Conservation (phyloP, 2,329 filamentous ascomycete genomes). For the Cercospora sp. region DNA sequence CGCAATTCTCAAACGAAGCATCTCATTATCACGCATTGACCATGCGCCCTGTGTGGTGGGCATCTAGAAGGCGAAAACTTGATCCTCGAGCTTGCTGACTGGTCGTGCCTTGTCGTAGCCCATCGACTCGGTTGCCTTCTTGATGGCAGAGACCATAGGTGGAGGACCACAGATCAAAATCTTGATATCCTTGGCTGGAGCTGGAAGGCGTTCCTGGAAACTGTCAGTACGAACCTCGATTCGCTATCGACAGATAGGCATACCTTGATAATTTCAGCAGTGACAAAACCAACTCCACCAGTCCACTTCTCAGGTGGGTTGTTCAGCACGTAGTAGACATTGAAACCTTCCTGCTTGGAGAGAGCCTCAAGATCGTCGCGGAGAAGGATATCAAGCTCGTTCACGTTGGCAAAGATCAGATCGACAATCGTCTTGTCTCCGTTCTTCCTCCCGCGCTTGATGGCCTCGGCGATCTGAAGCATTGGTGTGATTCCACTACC, state of each 20-base stretch:
- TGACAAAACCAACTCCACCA: slow-evolving; percentile 93
- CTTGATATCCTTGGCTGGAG: slow-evolving; percentile 84
- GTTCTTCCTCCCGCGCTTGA: slow-evolving; percentile 54
- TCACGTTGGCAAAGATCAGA: slow-evolving; percentile 96
- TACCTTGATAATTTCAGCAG: slow-evolving; percentile 87
- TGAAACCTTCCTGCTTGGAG: slow-evolving; percentile 76
- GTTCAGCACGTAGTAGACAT: slow-evolving; percentile 93
- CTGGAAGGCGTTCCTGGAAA: slow-evolving; percentile 71
- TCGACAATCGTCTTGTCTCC: slow-evolving; percentile 81
- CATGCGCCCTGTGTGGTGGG: neutral
- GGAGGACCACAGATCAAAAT: slow-evolving; percentile 92
- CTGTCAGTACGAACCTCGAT: slow-evolving; percentile 11
- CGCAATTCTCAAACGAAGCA: neutral
- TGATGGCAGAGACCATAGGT: slow-evolving; percentile 94
- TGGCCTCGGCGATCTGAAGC: slow-evolving; percentile 92
- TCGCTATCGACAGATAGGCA: slow-evolving; percentile 31
- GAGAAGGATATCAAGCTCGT: slow-evolving; percentile 86
- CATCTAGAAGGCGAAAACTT: slow-evolving; percentile 89
- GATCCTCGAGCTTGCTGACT: slow-evolving; percentile 96
- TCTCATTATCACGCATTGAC: neutral
- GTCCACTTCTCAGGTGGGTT: slow-evolving; percentile 90
- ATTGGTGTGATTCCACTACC: slow-evolving; percentile 98
- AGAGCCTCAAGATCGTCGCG: slow-evolving; percentile 87
- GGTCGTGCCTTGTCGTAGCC: slow-evolving; percentile 91
- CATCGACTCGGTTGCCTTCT: slow-evolving; percentile 87